Percentiles rank a stretch among this genome's conserved stretches.
Conservation (phyloP, 495 filamentous ascomycete species). For the Xylaria curta region DNA sequence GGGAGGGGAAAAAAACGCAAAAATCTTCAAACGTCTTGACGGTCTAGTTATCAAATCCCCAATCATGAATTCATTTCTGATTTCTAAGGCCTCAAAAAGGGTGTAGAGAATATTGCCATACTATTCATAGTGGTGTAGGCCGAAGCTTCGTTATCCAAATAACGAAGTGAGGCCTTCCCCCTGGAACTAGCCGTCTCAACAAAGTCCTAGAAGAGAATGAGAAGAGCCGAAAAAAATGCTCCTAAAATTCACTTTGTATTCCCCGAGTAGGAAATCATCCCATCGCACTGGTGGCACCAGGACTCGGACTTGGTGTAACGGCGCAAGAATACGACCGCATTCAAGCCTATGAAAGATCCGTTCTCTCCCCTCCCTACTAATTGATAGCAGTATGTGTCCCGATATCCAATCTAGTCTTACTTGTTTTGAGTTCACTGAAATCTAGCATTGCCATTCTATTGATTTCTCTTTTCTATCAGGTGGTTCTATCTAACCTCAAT, state of each 20-base stretch:
- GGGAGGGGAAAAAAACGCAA: not conserved
- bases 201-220: not conserved
- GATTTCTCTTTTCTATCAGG: too few species aligned
- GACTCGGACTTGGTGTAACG: not conserved
- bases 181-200: not conserved
- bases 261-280: conserved; percentile 7
- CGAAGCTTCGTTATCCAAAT: not conserved
- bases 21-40: not conserved
- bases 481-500: too few species aligned
- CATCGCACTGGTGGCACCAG: not conserved
- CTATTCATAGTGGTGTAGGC: not conserved
- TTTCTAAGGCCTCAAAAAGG: not conserved
- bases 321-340: not conserved
- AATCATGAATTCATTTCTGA: not conserved
- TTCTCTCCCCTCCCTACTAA: not conserved
- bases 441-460: too few species aligned
- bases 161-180: not conserved
- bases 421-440: too few species aligned
- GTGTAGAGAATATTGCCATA: not conserved
- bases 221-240: conserved; percentile 2
- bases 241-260: conserved; percentile 9
- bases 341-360: not conserved
- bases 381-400: not conserved
- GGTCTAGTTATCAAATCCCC: not conserved
- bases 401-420: not conserved